Percentiles rank a stretch among this genome's conserved stretches.
Evolutionary conservation across 768 basidiomycete species (phyloP).

Genomic region (Tephrocybe sp.): DNA sequence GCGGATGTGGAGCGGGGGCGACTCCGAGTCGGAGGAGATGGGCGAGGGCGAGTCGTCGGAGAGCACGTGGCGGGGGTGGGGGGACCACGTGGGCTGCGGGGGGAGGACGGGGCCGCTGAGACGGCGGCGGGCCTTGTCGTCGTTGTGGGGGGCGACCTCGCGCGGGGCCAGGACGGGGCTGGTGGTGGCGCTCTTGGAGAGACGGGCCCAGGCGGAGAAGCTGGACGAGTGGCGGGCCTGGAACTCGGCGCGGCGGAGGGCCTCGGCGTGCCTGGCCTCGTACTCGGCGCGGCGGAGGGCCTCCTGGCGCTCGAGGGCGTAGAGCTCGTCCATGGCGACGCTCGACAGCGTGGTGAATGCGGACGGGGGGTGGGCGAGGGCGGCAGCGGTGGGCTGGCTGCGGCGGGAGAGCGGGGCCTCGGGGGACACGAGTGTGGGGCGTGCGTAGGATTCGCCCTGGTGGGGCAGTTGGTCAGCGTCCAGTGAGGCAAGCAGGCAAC

Average conservation of each 20-base stretch:
- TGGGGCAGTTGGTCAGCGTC: constrained; percentile 2
- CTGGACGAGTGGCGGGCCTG: constrained; percentile 42
- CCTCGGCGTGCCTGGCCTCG: constrained; percentile 74
- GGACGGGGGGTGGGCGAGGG: constrained; percentile 27
- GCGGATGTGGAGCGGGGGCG: constrained; percentile 35
- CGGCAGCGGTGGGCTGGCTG: constrained; percentile 22
- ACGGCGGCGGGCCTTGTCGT: no score
- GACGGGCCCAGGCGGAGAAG: constrained; percentile 17
- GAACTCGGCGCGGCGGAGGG: constrained; percentile 68
- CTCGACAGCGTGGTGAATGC: constrained; percentile 71
- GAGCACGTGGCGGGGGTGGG: constrained; percentile 25
- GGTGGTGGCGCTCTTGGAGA: constrained; percentile 71
- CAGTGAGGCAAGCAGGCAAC: constrained; percentile 24
- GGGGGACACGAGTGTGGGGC: constrained; percentile 53
- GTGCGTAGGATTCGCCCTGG: constrained; percentile 58
- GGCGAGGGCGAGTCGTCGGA: constrained; percentile 72
- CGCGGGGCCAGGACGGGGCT: constrained; percentile 53
- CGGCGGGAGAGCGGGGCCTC: constrained; percentile 41
- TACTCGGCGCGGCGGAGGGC: constrained; percentile 84
- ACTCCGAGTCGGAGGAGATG: constrained; percentile 66
- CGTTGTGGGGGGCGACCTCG: no score
- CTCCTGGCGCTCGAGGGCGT: constrained; percentile 85
- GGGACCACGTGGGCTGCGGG: constrained; percentile 23
- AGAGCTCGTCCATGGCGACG: constrained; percentile 86
- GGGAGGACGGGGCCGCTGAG: constrained; percentile 58